Evolutionary conservation across 441 rosid genomes (phyloP), one percentile per base, ranked within the genome.

Genomic region (Sinapis alba): DNA sequence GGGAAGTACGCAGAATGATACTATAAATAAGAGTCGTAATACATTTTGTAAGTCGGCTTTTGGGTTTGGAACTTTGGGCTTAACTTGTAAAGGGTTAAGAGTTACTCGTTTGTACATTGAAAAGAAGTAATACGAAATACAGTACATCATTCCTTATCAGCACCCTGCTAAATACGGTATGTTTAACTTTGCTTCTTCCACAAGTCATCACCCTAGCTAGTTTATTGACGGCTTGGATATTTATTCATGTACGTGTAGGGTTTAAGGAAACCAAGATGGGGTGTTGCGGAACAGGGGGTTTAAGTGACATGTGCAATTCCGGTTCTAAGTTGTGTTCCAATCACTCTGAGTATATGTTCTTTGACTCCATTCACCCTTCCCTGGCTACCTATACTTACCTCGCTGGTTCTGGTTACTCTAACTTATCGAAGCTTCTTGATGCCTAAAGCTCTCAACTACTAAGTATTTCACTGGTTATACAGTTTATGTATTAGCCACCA

Each of bases 291-390:
- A 26, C 72, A 0, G 82, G 85, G 15, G 6, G 3, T 0, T 8
- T 70, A 2, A 66, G 78, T 15, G 45, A 59, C 12, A 8, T 79
- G 50, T 84, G 88, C 45, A 74, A 78, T 27, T 34, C 56, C 16
- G 3, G 1, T 6, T 70, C 80, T n/a, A 83, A 82, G 41, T 30
- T 62, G 12, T 85, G 91, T 18, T 16, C 4, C 3, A 67, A 75
- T 19, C 50, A 76, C 64, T 75, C 83, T 0, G 34, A 82, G 62
- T 82, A 57, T 75, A 11, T 84, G 26, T 88, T 88, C 76, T 85
- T 83, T 80, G 90, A 82, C 69, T 19, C 67, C 28, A 60, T 86
- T 56, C 90, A 88, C 77, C 90, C 79, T 12, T 71, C 81, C 4
- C 57, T 84, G 62, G 60, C 85, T 15, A 84, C 79, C 2, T 82